These are phyloP conservation scores for Viridothelium virens DNA, from an alignment of 495 filamentous ascomycete species.

Conservation along the genomic window DNA sequence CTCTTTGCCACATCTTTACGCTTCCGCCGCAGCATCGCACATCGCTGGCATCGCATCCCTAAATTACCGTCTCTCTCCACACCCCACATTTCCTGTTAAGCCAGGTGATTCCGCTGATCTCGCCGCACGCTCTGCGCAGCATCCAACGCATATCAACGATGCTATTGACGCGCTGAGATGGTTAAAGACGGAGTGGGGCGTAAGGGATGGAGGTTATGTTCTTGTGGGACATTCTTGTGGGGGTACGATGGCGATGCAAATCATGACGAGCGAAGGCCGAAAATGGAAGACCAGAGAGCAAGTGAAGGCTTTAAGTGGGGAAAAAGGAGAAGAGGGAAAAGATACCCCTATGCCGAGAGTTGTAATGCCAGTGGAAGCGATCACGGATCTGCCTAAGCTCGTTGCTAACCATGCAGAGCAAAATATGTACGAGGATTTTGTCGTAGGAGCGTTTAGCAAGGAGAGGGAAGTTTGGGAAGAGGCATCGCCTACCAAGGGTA, in stretches of 20 bases:
- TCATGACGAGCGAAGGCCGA: slow-evolving; percentile 42
- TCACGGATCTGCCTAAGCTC: slow-evolving; percentile 57
- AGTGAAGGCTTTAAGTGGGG: slow-evolving; percentile 12
- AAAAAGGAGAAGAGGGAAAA: not conserved
- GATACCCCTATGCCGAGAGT: slow-evolving; percentile 36
- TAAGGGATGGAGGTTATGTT: slow-evolving; percentile 46
- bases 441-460: slow-evolving; percentile 55
- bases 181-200: slow-evolving; percentile 18
- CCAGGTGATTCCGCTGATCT: slow-evolving; percentile 23
- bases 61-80: slow-evolving; percentile 71
- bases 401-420: slow-evolving; percentile 40
- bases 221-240: slow-evolving; percentile 73
- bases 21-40: slow-evolving; percentile 7
- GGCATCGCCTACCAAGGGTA: slow-evolving; percentile 44
- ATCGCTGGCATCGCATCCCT: slow-evolving; percentile 62
- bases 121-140: slow-evolving; percentile 43
- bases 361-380: slow-evolving; percentile 55
- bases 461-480: slow-evolving; percentile 45
- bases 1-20: slow-evolving; percentile 42
- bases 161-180: slow-evolving; percentile 49
- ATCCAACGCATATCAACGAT: slow-evolving; percentile 71
- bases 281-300: slow-evolving; percentile 21
- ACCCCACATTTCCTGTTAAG: slow-evolving; percentile 46
- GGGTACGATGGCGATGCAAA: slow-evolving; percentile 64
- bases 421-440: slow-evolving; percentile 51